A percentile compares a stretch with the other conserved stretches of the same genome.
phyloP scores from a whole-genome alignment of 176 grass and related monocot species.

The Aegilops speltoides region DNA sequence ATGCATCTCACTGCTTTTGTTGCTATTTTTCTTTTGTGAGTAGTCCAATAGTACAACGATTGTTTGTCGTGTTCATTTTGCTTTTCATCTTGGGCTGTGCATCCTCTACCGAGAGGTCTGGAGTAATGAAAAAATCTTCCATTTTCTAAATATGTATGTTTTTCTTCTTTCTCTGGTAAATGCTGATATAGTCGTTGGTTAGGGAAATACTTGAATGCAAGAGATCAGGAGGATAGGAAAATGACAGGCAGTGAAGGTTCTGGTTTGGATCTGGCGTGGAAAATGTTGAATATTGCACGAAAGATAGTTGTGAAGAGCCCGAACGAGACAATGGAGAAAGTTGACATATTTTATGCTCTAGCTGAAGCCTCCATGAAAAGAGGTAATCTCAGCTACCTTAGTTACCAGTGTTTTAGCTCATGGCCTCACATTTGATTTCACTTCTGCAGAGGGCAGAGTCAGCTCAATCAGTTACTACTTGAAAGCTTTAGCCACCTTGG shows the following conservation, averaged over 20 bases:
- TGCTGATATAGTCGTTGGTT: slow-evolving; percentile 30
- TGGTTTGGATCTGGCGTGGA: slow-evolving; percentile 89
- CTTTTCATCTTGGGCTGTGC: background rate
- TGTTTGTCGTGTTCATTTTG: no score
- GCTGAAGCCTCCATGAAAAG: slow-evolving; percentile 88
- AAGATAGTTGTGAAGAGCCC: slow-evolving; percentile 68
- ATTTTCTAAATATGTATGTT: background rate
- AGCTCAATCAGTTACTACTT: slow-evolving; percentile 69
- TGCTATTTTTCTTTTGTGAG: background rate
- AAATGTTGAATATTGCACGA: slow-evolving; percentile 92
- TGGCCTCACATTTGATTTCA: slow-evolving; percentile 1
- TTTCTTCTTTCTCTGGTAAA: background rate
- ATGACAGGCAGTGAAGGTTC: slow-evolving; percentile 63
- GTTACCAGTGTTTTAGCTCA: background rate
- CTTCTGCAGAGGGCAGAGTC: slow-evolving; percentile 73
- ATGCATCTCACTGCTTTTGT: background rate
- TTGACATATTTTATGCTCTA: slow-evolving; percentile 68
- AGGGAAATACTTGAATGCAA: slow-evolving; percentile 47
- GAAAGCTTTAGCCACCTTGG: slow-evolving; percentile 71
- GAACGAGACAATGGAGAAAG: slow-evolving; percentile 59
- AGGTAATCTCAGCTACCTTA: slow-evolving; percentile 38
- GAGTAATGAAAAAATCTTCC: background rate
- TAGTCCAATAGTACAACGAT: no score
- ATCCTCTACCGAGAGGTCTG: background rate
- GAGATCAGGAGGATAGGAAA: slow-evolving; percentile 45